Evolutionary conservation across 2,329 filamentous ascomycete species (phyloP), one percentile per base, ranked within the genome.

Genomic region (Pyricularia sp.): DNA sequence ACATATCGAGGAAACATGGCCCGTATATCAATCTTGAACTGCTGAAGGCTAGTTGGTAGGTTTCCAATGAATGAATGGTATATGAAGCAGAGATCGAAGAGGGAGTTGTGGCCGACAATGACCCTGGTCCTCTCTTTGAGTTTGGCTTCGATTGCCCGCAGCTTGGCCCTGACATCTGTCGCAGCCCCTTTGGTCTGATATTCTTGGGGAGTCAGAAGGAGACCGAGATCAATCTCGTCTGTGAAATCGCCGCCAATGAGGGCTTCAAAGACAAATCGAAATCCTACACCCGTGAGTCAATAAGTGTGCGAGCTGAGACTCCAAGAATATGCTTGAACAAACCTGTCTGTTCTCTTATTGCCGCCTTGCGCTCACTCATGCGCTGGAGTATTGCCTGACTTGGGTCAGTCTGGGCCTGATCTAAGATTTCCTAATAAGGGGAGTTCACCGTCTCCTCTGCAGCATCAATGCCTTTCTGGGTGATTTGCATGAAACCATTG

Each of bases 41-140:
- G 83, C 2, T 81, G 78, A 1, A 89, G 75, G 0, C 79, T 84
- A 2, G 79, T 76, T 0, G 88, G 89, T 1, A 91, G 78, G 1
- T 77, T 71, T 0, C 86, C 86, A 66, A 90, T 80, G 75, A 91
- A 91, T 1, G 82, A 84, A n/a, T 81, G 77, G 75, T 90, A 88
- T 50, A 91, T 77, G 73, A 90, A 90, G 50, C 86, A 82, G 3
- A 91, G 79, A 72, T 91, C 88, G 1, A 84, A 83, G 71, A 91
- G 86, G 70, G 87, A 80, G 72, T 91, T 91, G 77, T 91, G 88
- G 0, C 88, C 88, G 3, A 91, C 81, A 0, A 91, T 73, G 0
- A 87, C 72, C 0, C 77, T 80, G 2, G 70, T 71, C 14, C 72
- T 73, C 1, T 42, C 36, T 64, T 76, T 75, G 2, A 82, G 71